A percentile compares a stretch with the other conserved stretches of the same genome.
Conservation (phyloP, 2,329 filamentous ascomycete species). For the Pseudocercospora pini-densiflorae region DNA sequence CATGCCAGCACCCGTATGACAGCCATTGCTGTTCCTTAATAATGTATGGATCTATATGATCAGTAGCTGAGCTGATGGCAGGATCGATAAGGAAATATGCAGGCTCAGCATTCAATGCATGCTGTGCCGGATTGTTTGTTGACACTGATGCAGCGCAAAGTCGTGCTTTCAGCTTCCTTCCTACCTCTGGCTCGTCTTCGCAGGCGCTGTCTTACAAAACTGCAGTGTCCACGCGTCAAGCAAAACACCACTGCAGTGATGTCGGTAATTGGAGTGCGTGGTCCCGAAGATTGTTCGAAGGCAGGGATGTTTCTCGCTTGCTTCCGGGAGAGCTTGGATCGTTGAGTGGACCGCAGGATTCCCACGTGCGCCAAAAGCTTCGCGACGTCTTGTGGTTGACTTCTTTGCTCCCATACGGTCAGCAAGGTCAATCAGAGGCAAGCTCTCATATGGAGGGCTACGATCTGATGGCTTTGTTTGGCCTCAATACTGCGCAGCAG, state of each 20-base stretch:
- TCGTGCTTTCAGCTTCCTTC: neutral
- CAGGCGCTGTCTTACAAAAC: neutral
- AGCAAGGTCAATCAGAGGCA: neutral
- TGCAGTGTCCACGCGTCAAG: constrained; percentile 2
- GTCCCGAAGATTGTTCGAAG: constrained; percentile 1
- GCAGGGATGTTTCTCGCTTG: neutral
- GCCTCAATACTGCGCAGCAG: constrained; percentile 14
- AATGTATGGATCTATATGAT: neutral
- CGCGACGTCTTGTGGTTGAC: neutral
- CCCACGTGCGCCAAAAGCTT: too few relatives aligned
- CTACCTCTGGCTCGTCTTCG: neutral
- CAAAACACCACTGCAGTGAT: neutral
- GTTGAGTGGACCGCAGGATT: too few relatives aligned
- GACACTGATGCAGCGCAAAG: neutral
- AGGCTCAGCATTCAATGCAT: constrained; percentile 1
- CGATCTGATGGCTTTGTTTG: constrained; percentile 29
- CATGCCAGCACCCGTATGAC: neutral
- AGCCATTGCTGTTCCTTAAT: neutral
- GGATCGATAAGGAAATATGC: neutral
- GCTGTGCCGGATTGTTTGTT: neutral
- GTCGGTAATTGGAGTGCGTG: neutral
- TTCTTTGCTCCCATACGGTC: neutral
- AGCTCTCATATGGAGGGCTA: constrained; percentile 29
- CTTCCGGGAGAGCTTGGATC: neutral
- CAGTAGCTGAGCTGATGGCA: neutral